Conservation (phyloP, 129 eudicot genomes). For the Artemisia argyi region DNA sequence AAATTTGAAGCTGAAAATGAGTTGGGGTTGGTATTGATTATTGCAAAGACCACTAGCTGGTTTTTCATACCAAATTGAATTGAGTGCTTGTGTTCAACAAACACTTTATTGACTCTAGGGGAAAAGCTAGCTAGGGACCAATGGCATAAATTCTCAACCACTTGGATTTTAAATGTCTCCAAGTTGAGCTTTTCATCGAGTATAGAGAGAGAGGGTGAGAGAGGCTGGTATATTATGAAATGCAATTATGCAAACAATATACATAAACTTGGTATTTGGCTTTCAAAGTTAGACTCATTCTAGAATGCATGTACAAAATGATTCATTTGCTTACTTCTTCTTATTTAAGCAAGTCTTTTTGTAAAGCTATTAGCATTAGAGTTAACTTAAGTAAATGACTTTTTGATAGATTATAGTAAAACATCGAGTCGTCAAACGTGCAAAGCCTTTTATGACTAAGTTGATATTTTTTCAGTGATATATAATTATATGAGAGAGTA, state of each 20-base stretch:
- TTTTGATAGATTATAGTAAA: too few species aligned
- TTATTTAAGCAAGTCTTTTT: too few species aligned
- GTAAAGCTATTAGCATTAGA: too few species aligned
- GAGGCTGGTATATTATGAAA: neutral
- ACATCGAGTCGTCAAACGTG: too few species aligned
- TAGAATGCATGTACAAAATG: too few species aligned
- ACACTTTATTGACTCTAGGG: constrained; percentile 12
- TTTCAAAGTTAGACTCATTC: too few species aligned
- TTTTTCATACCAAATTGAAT: neutral
- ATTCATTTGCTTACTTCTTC: too few species aligned
- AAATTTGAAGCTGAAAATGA: neutral
- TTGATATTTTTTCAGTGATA: too few species aligned
- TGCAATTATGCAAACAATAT: neutral
- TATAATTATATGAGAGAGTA: too few species aligned
- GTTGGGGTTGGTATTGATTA: constrained; percentile 6
- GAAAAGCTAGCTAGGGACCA: neutral
- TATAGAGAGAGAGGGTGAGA: too few species aligned
- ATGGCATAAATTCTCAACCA: neutral
- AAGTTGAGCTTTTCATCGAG: neutral
- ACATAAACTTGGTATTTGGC: neutral
- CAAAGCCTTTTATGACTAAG: too few species aligned
- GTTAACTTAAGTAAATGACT: too few species aligned
- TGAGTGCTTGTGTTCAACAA: neutral
- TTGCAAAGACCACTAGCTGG: neutral
- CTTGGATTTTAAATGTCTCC: neutral